phyloP scores from a whole-genome alignment of 345 rosid species.

The Rhodamnia rubescens region DNA sequence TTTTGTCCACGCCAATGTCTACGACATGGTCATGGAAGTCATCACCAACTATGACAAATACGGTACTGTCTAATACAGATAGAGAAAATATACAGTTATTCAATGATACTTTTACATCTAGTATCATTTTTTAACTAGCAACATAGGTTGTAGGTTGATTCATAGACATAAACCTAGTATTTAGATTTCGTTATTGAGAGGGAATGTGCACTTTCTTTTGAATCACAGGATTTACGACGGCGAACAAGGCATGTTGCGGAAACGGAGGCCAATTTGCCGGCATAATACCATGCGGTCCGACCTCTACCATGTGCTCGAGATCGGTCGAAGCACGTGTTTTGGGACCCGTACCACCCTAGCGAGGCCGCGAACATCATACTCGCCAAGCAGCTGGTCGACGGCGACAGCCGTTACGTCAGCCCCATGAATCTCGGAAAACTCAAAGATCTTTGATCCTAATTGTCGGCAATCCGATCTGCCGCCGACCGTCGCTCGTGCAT shows the following conservation, averaged over 20 bases:
- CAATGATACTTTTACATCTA: no score
- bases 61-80: constrained; percentile 18
- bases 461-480: not conserved
- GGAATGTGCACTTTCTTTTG: not conserved
- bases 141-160: not conserved
- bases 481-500: not conserved
- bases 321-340: constrained; percentile 70
- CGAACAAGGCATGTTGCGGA: constrained; percentile 81
- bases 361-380: constrained; percentile 70
- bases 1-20: constrained; percentile 72
- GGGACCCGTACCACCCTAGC: constrained; percentile 92
- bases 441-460: constrained; percentile 26
- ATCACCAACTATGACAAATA: constrained; percentile 64
- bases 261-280: constrained; percentile 90
- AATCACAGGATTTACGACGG: constrained; percentile 52
- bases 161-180: not conserved
- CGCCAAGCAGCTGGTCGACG: constrained; percentile 57
- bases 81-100: not conserved
- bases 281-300: constrained; percentile 87
- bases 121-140: not conserved
- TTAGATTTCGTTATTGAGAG: not conserved
- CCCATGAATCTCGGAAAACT: constrained; percentile 71
- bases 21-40: constrained; percentile 77
- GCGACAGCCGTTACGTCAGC: constrained; percentile 34
- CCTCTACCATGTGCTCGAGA: constrained; percentile 62